Evolutionary conservation across 257 asterid genomes (phyloP), one percentile per base, ranked within the genome.

Genomic region (Catharanthus roseus): DNA sequence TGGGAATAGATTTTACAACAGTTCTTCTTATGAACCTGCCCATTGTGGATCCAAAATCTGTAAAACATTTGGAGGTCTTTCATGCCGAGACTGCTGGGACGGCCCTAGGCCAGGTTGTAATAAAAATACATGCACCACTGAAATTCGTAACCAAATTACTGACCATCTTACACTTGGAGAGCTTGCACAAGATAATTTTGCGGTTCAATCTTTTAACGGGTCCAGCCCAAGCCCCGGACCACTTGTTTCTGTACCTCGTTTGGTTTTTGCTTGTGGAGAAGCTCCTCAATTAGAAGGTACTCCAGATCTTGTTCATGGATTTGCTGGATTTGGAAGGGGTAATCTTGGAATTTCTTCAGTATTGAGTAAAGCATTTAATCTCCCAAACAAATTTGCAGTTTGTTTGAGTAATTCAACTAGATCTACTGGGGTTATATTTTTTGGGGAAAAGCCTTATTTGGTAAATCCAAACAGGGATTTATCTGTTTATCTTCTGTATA

Each of bases 101-200:
- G 75, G 75, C 31, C 75, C 75, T 12, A 28, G 44, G 68, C 80
- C 84, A 10, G 84, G 86, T 7, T 81, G 88, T 77, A 81, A 77
- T 47, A 68, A 74, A 41, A 72, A 84, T 39, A 64, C 86, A 2
- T 84, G 86, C 38, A 60, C 44, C n/a, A 28, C 75, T 9, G 8
- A 45, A 2, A 39, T 71, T 28, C 76, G 75, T 63, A 77, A 83
- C 68, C 67, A 76, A 24, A 62, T 71, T 4, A 47, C 50, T 7
- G 55, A 68, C 51, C 68, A 53, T 41, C 61, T n/a, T 10, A 36
- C 39, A 13, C 61, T 26, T 47, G 88, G 84, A 3, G 82, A 79
- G 58, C 74, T 84, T 50, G 82, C 74, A 0, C 77, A 81, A 4
- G 86, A 84, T 68, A 77, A 61, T 55, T 16, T 73, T 0, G 79